Percentiles rank a stretch among this genome's conserved stretches.
phyloP scores from a whole-genome alignment of 192 early-diverging fungal species.

The Coemansia sp. region DNA sequence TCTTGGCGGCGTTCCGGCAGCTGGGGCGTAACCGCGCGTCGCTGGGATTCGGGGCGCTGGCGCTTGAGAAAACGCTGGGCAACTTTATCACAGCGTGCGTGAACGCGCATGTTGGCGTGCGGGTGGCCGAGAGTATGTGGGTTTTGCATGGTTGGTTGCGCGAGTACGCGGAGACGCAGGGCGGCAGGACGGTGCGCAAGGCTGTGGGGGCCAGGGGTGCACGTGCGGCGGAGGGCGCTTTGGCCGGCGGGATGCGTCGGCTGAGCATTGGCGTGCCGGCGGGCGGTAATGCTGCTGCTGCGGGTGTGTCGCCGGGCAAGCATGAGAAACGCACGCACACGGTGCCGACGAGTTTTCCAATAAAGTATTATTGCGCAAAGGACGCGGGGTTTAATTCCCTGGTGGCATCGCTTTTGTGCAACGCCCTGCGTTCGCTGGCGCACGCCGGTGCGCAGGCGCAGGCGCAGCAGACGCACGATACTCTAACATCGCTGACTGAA shows the following conservation, averaged over 20 bases:
- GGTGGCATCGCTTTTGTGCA: conserved; percentile 32
- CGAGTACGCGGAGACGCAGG: conserved; percentile 32
- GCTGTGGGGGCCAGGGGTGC: conserved; percentile 9
- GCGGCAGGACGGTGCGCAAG: conserved; percentile 28
- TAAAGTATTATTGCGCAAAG: conserved; percentile 15
- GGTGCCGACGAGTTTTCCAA: conserved; percentile 14
- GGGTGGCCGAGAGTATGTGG: conserved; percentile 29
- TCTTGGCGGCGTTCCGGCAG: conserved; percentile 21
- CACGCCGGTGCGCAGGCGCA: conserved; percentile 10
- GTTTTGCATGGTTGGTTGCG: conserved; percentile 23
- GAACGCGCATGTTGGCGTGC: conserved; percentile 34
- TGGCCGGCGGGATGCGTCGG: conserved; percentile 23
- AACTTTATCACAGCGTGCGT: conserved; percentile 36
- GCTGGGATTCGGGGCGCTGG: conserved; percentile 35
- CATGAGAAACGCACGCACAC: too few species aligned
- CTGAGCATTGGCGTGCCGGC: conserved; percentile 28
- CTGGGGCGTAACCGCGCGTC: conserved; percentile 20
- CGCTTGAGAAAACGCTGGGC: conserved; percentile 44
- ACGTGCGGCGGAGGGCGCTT: conserved; percentile 1
- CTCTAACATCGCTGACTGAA: not conserved
- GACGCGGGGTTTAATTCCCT: conserved; percentile 30
- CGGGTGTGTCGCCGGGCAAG: too few species aligned
- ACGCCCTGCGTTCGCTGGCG: conserved; percentile 35
- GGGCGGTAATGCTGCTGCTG: too few species aligned
- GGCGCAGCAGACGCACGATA: not conserved